phyloP scores from a whole-genome alignment of 179 eudicot genomes.

The Silene coronaria region DNA sequence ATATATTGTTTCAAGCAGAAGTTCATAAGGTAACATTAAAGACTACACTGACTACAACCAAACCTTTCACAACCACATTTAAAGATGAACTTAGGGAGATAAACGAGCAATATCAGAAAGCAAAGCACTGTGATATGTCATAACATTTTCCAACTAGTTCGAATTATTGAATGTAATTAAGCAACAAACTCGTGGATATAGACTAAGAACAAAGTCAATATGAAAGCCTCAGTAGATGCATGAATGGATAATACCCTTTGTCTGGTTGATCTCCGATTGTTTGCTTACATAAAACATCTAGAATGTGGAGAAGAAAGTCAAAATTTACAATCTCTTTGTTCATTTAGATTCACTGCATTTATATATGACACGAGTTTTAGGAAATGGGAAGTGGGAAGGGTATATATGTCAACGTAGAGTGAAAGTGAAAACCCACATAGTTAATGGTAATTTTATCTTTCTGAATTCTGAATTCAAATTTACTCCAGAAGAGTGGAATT shows the following conservation, averaged over 20 bases:
- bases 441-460: too few relatives aligned
- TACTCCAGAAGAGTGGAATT: too few relatives aligned
- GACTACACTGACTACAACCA: not conserved
- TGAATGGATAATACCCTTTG: not conserved
- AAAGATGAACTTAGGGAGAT: not conserved
- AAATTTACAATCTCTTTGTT: too few relatives aligned
- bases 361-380: too few relatives aligned
- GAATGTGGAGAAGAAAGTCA: not conserved
- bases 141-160: not conserved
- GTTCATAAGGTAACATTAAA: too few relatives aligned
- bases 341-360: too few relatives aligned
- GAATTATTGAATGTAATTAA: too few relatives aligned
- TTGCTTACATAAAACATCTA: not conserved
- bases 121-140: not conserved
- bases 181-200: not conserved
- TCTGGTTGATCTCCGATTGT: not conserved
- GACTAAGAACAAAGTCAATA: not conserved
- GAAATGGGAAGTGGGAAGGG: too few relatives aligned
- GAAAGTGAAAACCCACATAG: too few relatives aligned
- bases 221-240: not conserved
- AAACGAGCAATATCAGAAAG: not conserved
- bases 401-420: too few relatives aligned
- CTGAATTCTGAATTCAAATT: too few relatives aligned
- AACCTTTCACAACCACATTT: not conserved
- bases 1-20: too few relatives aligned